Base-by-base conservation (phyloP, 192 early-diverging fungal genomes). In the Chytriomyces hyalinus region DNA sequence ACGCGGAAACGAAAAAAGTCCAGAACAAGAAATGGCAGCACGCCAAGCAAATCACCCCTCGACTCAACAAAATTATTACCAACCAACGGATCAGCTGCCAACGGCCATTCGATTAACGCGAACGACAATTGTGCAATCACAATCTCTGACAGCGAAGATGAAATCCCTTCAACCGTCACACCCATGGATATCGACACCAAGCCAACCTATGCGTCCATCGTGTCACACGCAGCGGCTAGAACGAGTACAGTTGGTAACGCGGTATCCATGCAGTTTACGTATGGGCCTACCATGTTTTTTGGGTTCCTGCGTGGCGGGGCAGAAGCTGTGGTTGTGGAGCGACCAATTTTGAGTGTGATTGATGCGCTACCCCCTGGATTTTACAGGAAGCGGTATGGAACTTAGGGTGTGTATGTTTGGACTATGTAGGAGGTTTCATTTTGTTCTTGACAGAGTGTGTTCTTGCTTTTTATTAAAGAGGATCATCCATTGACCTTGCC, bases 311-410 rank as follows among this genome's bases (percentile, higher is more conserved):
- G 4, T 59, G 69, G 84, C 61, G 79, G 79, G 20, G 85, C 90
- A 80, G 90, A 93, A 53, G 84, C 97, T 84, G 90, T 97, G 0
- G 92, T 94, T 28, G 90, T 97, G 13, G 97, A 99, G 85, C 86
- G 95, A 76, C 94, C 96, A 5, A 91, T 92, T 83, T 84, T 93
- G 67, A 88, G 90, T 51, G 92, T 98, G 44, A 76, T 94, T 61
- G 88, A 90, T 72, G 88, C 86, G 7, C 74, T 99, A 69, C 95
- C 94, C 46, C 87, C 90, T 24, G 93, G 90, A 8, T 97, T 90
- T 84, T 92, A 93, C 80, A 92, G 91, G 79, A 88, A 94, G 77
- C 90, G 91, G 82, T 98, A 92, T 82, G 95, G 94, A 69, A 90
- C 89, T 50, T 92, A 92, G 60, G 17, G 67, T 36, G 36, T 36